Conservation (phyloP, 2,329 filamentous ascomycete species). For the Ceratocystiopsis minuta region DNA sequence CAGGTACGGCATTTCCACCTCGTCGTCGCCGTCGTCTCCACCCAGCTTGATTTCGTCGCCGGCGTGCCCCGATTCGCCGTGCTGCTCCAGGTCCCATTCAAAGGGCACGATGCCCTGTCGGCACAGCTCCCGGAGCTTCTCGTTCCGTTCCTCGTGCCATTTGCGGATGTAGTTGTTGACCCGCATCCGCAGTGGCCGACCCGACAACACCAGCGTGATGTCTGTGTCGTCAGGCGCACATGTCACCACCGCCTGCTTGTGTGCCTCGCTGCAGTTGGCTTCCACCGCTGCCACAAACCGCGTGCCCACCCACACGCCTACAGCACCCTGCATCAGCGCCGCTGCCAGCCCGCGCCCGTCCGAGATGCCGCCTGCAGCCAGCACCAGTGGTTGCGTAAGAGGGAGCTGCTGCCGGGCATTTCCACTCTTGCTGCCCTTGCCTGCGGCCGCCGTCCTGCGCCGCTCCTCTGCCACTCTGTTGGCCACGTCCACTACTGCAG, state of each 20-base stretch:
- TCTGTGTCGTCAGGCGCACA: slow-evolving; percentile 66
- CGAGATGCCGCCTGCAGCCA: slow-evolving; percentile 76
- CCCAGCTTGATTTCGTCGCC: slow-evolving; percentile 19
- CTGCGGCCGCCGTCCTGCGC: slow-evolving; percentile 24
- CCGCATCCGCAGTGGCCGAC: slow-evolving; percentile 62
- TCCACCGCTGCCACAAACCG: slow-evolving; percentile 73
- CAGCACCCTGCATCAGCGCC: slow-evolving; percentile 71
- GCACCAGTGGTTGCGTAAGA: slow-evolving; percentile 44
- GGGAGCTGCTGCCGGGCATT: not conserved
- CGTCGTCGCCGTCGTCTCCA: slow-evolving; percentile 23
- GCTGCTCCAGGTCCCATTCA: slow-evolving; percentile 61
- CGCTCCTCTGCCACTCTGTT: slow-evolving; percentile 34
- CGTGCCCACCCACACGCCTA: slow-evolving; percentile 87
- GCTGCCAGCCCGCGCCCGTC: slow-evolving; percentile 68
- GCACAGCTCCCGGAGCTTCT: slow-evolving; percentile 58
- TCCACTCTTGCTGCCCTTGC: not conserved
- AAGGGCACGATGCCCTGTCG: slow-evolving; percentile 64
- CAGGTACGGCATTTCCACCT: slow-evolving; percentile 70
- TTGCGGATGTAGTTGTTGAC: slow-evolving; percentile 67
- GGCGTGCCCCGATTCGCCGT: not conserved
- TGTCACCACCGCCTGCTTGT: slow-evolving; percentile 70
- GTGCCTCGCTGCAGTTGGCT: slow-evolving; percentile 61
- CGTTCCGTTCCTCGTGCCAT: slow-evolving; percentile 62
- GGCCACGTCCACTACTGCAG: slow-evolving; percentile 73
- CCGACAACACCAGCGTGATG: slow-evolving; percentile 65